Conservation (phyloP, 352 stramenopile genomes). For the Thalassiosira hispida region DNA sequence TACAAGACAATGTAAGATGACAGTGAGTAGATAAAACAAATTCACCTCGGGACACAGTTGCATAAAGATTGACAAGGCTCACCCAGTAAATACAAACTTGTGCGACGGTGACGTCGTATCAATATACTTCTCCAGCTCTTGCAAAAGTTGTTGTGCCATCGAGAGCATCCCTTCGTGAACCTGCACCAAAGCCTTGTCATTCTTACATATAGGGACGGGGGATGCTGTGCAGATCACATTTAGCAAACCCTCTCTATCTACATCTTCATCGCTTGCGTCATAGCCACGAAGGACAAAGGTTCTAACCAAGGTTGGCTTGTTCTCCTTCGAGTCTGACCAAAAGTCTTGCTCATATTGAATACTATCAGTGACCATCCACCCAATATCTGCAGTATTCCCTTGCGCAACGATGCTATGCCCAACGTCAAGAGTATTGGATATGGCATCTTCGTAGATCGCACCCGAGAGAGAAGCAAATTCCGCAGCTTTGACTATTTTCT, state of each 20-base stretch:
- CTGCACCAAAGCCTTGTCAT: slow-evolving; percentile 43
- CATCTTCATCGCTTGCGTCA: slow-evolving; percentile 82
- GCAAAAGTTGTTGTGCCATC: slow-evolving; percentile 71
- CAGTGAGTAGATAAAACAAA: not conserved
- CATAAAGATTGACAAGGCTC: not conserved
- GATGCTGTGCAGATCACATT: slow-evolving; percentile 72
- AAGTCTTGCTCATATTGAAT: slow-evolving; percentile 61
- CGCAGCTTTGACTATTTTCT: slow-evolving; percentile 57
- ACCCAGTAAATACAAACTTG: slow-evolving; percentile 80
- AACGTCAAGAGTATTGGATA: slow-evolving; percentile 49
- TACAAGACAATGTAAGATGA: not conserved
- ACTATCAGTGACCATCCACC: slow-evolving; percentile 83
- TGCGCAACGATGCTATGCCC: slow-evolving; percentile 71
- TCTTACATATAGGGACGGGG: slow-evolving; percentile 45
- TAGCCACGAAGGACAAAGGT: slow-evolving; percentile 84
- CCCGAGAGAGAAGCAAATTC: slow-evolving; percentile 72
- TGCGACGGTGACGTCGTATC: slow-evolving; percentile 68
- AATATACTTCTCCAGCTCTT: slow-evolving; percentile 75
- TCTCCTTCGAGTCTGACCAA: slow-evolving; percentile 8
- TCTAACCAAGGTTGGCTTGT: slow-evolving; percentile 56
- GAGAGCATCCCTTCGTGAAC: slow-evolving; percentile 78
- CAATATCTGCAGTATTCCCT: slow-evolving; percentile 76
- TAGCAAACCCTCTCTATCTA: slow-evolving; percentile 78
- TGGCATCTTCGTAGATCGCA: slow-evolving; percentile 77
- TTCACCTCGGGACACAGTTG: not conserved